A percentile compares a stretch with the other conserved stretches of the same genome.
Evolutionary conservation across 208 protist species (phyloP).

Genomic region (Wallacemonas sp.): DNA sequence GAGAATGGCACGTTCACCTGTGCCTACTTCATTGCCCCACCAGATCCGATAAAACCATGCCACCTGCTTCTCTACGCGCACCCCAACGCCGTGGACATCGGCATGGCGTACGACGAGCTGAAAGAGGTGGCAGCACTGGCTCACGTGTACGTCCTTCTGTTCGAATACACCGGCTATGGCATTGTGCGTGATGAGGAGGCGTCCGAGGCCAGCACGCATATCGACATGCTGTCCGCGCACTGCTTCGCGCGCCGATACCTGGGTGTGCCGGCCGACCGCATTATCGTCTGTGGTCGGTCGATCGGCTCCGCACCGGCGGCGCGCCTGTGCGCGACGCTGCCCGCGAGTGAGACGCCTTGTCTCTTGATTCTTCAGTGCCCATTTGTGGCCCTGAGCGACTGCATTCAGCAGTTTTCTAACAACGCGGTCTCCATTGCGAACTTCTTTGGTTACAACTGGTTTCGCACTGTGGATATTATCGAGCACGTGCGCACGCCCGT

Average conservation of each 20-base stretch:
- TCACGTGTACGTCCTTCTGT: slow-evolving; percentile 56
- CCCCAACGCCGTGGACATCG: slow-evolving; percentile 85
- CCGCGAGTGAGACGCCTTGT: slow-evolving; percentile 34
- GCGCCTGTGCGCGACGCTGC: slow-evolving; percentile 43
- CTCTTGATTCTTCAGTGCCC: slow-evolving; percentile 70
- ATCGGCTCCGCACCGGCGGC: slow-evolving; percentile 64
- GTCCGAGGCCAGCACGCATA: slow-evolving; percentile 56
- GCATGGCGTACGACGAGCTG: slow-evolving; percentile 67
- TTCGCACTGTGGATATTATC: slow-evolving; percentile 79
- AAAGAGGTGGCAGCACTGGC: slow-evolving; percentile 52
- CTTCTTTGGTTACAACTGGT: slow-evolving; percentile 81
- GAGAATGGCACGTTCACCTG: slow-evolving; percentile 66
- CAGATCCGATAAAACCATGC: slow-evolving; percentile 22
- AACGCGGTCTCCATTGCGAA: slow-evolving; percentile 61
- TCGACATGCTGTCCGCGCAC: slow-evolving; percentile 65
- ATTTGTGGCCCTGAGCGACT: slow-evolving; percentile 77
- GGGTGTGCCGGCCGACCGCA: slow-evolving; percentile 37
- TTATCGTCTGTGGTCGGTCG: slow-evolving; percentile 82
- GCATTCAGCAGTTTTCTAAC: slow-evolving; percentile 62
- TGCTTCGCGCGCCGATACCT: slow-evolving; percentile 58
- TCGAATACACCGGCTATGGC: slow-evolving; percentile 88
- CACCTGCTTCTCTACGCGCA: slow-evolving; percentile 83
- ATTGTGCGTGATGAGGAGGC: slow-evolving; percentile 38
- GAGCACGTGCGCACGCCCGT: slow-evolving; percentile 70
- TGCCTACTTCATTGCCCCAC: slow-evolving; percentile 48